phyloP scores from a whole-genome alignment of 2,329 filamentous ascomycete species.

The Aureobasidium mangrovei region DNA sequence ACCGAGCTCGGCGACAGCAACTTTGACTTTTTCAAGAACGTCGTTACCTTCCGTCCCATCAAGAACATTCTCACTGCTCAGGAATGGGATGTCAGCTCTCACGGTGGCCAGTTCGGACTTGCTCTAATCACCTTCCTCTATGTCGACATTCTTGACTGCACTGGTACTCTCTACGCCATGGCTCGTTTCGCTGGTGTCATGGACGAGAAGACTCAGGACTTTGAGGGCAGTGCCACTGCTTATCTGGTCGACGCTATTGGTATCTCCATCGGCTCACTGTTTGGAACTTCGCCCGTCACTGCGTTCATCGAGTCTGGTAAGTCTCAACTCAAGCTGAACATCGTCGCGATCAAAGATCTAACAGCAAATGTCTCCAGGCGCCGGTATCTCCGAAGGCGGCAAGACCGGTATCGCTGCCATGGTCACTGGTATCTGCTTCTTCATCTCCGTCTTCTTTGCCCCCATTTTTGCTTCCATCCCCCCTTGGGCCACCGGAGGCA shows the following conservation, averaged over 20 bases:
- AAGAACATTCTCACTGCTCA: conserved; percentile 59
- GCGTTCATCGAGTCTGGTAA: conserved; percentile 80
- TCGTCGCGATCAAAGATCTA: too few species aligned
- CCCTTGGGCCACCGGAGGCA: conserved; percentile 80
- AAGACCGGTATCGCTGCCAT: conserved; percentile 78
- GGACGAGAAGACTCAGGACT: conserved; percentile 75
- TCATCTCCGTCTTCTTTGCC: conserved; percentile 80
- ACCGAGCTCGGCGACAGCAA: conserved; percentile 56
- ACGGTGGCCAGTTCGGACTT: conserved; percentile 69
- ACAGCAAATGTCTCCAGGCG: conserved; percentile 29
- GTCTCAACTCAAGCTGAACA: not conserved
- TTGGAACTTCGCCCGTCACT: conserved; percentile 73
- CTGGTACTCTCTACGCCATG: conserved; percentile 84
- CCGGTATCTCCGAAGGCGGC: conserved; percentile 80
- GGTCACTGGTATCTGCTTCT: conserved; percentile 70
- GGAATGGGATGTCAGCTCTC: conserved; percentile 60
- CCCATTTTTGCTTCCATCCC: conserved; percentile 86
- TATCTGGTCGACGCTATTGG: conserved; percentile 76
- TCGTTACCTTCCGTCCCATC: conserved; percentile 78
- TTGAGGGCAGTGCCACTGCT: conserved; percentile 74
- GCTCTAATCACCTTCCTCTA: conserved; percentile 85
- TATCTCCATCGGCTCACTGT: conserved; percentile 70
- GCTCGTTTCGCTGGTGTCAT: conserved; percentile 73
- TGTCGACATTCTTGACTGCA: conserved; percentile 81
- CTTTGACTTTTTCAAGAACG: conserved; percentile 83